A percentile compares a stretch with the other conserved stretches of the same genome.
Conservation (phyloP, 2,329 filamentous ascomycete species). For the Septoria linicola region DNA sequence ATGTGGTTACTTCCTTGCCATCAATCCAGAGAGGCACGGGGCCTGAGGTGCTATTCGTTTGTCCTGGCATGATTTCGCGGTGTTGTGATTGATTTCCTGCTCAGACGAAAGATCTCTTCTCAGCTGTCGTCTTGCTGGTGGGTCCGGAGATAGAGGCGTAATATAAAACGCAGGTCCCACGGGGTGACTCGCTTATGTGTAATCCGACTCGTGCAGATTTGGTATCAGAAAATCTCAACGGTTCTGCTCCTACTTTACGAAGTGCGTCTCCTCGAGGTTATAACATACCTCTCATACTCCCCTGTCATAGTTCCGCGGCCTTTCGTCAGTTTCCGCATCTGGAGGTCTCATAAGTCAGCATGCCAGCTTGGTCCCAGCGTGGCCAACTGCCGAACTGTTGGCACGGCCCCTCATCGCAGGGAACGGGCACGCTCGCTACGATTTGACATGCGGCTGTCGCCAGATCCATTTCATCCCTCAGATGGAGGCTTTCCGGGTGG, state of each 20-base stretch:
- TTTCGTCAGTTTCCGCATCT: neutral
- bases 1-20: conserved; percentile 49
- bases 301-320: neutral
- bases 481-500: neutral
- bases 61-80: conserved; percentile 10
- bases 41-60: conserved; percentile 17
- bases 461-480: neutral
- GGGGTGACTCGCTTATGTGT: no score
- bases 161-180: no score
- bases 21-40: conserved; percentile 49
- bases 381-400: neutral
- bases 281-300: neutral
- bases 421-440: neutral
- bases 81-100: neutral
- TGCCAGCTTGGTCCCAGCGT: neutral
- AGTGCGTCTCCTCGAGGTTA: neutral
- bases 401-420: neutral
- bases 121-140: no score
- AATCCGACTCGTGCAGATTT: neutral
- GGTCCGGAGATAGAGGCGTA: no score
- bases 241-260: neutral
- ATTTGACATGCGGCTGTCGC: neutral
- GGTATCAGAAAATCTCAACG: neutral
- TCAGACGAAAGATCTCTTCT: no score
- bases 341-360: neutral